Evolutionary conservation across 2,329 filamentous ascomycete species (phyloP), one percentile per base, ranked within the genome.

Genomic region (Phialocephala subalpina): DNA sequence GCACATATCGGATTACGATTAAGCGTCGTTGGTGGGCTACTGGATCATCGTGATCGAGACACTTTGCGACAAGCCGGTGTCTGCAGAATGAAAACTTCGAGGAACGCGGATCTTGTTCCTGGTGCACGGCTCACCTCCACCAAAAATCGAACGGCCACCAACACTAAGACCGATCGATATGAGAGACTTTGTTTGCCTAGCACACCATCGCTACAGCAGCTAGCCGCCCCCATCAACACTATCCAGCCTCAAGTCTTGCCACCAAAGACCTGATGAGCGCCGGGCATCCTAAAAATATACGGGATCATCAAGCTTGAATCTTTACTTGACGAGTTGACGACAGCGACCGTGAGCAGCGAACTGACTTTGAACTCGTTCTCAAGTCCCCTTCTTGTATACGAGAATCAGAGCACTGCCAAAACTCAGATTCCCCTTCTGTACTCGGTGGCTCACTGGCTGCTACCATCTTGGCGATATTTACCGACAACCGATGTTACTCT

Each of bases 11-110:
- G 22, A 9, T 56, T 11, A 14, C 2, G 49, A 55, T 55, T 18
- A 14, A 8, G 25, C 27, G n/a, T 5, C 33, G 18, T 14, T 7
- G 14, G 7, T 3, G 25, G 6, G 3, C 5, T 35, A 42, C 18
- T 16, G 52, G 18, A 38, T 25, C 8, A 40, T 57, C 33, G 29
- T 57, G 29, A 14, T 22, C 18, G 55, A 57, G 55, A 57, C 33
- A 36, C n/a, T 38, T 22, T 38, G 35, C 33, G 35, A 40, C 55
- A 38, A 57, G 29, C 55, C 55, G 29, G 20, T 38, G 29, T 57
- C 55, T 57, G 55, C 55, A 57, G 33, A 35, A 38, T 36, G 55
- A 57, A 57, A 57, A 38, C 16, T 36, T 57, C 35, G 55, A 57
- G 55, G 27, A 56, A 35, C 29, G 53, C 14, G 49, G 55, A 53